Evolutionary conservation across 768 basidiomycete genomes (phyloP).

Genomic region (Mycena venus): DNA sequence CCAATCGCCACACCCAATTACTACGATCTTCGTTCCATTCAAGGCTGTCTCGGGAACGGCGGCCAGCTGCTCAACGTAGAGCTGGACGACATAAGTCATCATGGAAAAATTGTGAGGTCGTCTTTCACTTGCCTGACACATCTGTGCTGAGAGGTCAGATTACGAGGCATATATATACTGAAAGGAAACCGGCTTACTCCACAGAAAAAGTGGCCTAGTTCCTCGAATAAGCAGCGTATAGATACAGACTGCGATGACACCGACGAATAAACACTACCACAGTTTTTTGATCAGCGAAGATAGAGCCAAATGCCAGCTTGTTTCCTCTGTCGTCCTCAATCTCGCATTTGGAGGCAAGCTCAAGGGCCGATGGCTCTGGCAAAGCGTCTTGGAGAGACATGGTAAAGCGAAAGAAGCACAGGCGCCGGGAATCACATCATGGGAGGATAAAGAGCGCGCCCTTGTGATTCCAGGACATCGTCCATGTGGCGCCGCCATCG

Average conservation of each 20-base stretch:
- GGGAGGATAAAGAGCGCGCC: not conserved
- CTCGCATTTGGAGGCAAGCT: slow-evolving; percentile 52
- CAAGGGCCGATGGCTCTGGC: slow-evolving; percentile 50
- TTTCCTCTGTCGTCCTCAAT: slow-evolving; percentile 63
- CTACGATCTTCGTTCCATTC: slow-evolving; percentile 53
- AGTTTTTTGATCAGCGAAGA: slow-evolving; percentile 64
- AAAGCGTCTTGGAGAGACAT: slow-evolving; percentile 41
- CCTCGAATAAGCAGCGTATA: not conserved
- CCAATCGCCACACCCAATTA: slow-evolving; percentile 76
- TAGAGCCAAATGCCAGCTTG: slow-evolving; percentile 62
- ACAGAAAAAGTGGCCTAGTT: slow-evolving; percentile 74
- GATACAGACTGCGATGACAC: slow-evolving; percentile 17
- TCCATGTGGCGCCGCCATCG: not conserved
- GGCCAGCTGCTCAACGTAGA: slow-evolving; percentile 63
- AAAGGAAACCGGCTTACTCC: slow-evolving; percentile 57
- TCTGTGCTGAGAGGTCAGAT: slow-evolving; percentile 30
- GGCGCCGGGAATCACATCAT: not conserved
- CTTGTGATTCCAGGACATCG: not conserved
- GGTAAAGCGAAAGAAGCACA: not conserved
- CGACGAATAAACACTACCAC: slow-evolving; percentile 76
- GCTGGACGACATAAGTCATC: slow-evolving; percentile 48
- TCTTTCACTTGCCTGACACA: slow-evolving; percentile 54
- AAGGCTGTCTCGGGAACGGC: slow-evolving; percentile 56
- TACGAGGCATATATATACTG: not conserved
- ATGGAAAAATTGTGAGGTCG: not conserved